phyloP scores from a whole-genome alignment of 305 asterid species.

The Fraxinus angustifolia region DNA sequence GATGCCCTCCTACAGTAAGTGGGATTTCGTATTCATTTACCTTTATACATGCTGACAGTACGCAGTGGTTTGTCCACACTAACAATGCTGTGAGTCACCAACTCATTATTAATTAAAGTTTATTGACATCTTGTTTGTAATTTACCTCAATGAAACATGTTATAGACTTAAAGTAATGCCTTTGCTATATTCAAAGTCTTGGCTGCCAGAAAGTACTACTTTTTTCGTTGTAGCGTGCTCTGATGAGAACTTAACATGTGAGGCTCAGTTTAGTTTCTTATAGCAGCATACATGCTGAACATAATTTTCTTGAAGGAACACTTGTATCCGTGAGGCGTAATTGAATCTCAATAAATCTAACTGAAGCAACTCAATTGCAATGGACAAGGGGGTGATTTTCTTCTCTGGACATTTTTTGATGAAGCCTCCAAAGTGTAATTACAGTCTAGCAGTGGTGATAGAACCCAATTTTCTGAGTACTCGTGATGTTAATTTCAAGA shows the following conservation, averaged over 20 bases:
- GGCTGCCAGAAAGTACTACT: background rate
- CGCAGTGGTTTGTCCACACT: background rate
- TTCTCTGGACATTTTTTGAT: background rate
- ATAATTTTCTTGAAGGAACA: background rate
- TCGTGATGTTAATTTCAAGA: background rate
- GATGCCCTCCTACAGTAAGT: slow-evolving; percentile 70
- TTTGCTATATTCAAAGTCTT: background rate
- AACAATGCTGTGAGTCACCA: background rate
- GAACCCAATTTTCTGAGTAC: background rate
- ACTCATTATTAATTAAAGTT: background rate
- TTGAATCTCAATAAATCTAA: background rate
- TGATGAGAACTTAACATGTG: background rate
- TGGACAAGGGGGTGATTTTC: background rate
- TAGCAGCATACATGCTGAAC: background rate
- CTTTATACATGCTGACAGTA: background rate
- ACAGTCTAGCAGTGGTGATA: background rate
- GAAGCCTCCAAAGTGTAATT: background rate
- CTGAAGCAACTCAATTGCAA: background rate
- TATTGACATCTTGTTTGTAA: background rate
- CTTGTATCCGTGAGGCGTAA: background rate
- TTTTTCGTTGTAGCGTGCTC: background rate
- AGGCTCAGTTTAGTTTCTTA: background rate
- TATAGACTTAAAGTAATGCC: background rate
- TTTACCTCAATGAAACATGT: background rate
- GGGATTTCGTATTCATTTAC: slow-evolving; percentile 4